Evolutionary conservation across 2,329 filamentous ascomycete genomes (phyloP), one percentile per base, ranked within the genome.

Genomic region (Botrytis fabae): DNA sequence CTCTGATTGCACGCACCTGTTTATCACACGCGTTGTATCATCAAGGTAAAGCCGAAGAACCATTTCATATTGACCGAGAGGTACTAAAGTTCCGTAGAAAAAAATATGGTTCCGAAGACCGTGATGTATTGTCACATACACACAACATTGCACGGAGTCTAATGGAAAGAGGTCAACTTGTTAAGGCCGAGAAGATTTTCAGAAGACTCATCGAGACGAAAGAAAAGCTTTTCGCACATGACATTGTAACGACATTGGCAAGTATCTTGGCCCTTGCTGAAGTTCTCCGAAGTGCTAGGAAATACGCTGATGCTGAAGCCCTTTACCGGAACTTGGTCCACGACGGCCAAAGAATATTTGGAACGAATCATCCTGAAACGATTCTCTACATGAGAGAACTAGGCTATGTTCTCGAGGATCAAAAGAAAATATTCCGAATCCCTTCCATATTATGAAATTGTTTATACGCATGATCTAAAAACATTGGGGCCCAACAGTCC

Each of bases 241-340:
- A 54, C 40, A 0, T 9, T 0, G 2, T 1, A 2, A 1, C 4
- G 20, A 68, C 44, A 16, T 28, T 59, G 1, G 0, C 0, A 9
- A 46, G 35, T 38, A 35, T 44, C 20, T 12, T 1, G 1, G 51
- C 10, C 22, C 62, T 60, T 69, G 48, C 0, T n/a, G 4, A 1
- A 4, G 14, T 32, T 28, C 9, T 72, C 12, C 20, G 0, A 9
- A 7, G 2, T 2, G 4, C 3, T 28, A n/a, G 6, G 5, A 57
- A 66, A 22, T 51, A 2, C 7, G 22, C 10, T 66, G 32, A 40
- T 20, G 46, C 46, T 38, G 63, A 66, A 40, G 8, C 8, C 25
- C 22, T 51, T 51, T 54, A 1, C 2, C 22, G 48, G 18, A 42
- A 8, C 10, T 0, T 22, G 12, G 1, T 42, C n/a, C 35, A 10